These are phyloP conservation scores for Lepidium campestre DNA, from an alignment of 441 rosid genomes.

Conservation along the genomic window DNA sequence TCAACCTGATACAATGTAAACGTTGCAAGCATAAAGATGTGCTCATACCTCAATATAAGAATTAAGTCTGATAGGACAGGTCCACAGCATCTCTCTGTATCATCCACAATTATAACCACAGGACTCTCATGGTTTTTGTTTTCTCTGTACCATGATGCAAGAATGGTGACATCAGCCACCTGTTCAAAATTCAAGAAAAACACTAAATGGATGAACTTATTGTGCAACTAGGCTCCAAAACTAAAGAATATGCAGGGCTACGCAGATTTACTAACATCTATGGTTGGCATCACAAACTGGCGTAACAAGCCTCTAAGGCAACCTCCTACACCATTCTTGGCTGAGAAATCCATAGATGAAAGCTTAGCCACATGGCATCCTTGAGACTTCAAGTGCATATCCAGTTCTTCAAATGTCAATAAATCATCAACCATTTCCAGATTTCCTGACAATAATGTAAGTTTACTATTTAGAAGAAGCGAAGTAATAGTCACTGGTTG, in stretches of 20 bases:
- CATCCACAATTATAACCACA: slow-evolving; percentile 63
- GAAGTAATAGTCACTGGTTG: background rate
- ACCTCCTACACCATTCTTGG: slow-evolving; percentile 72
- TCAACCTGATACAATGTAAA: background rate
- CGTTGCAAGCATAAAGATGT: background rate
- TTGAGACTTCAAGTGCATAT: slow-evolving; percentile 56
- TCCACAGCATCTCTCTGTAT: slow-evolving; percentile 79
- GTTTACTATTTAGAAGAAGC: background rate
- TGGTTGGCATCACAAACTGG: slow-evolving; percentile 56
- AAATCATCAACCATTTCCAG: slow-evolving; percentile 94
- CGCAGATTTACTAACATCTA: slow-evolving; percentile 56
- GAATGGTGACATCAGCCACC: slow-evolving; percentile 73
- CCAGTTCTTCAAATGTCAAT: slow-evolving; percentile 72
- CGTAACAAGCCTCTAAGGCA: slow-evolving; percentile 75
- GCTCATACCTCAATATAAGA: slow-evolving; percentile 62
- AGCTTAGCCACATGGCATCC: slow-evolving; percentile 90
- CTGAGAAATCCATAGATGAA: slow-evolving; percentile 67
- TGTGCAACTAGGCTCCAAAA: slow-evolving; percentile 1
- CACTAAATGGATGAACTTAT: background rate
- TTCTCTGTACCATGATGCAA: slow-evolving; percentile 83
- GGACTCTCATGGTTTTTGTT: slow-evolving; percentile 45
- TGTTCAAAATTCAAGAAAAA: slow-evolving; percentile 32
- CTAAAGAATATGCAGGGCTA: background rate
- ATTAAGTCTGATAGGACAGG: slow-evolving; percentile 76
- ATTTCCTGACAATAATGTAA: slow-evolving; percentile 50